Conservation (phyloP, 176 grass and related monocot species). For the Paspalum vaginatum region DNA sequence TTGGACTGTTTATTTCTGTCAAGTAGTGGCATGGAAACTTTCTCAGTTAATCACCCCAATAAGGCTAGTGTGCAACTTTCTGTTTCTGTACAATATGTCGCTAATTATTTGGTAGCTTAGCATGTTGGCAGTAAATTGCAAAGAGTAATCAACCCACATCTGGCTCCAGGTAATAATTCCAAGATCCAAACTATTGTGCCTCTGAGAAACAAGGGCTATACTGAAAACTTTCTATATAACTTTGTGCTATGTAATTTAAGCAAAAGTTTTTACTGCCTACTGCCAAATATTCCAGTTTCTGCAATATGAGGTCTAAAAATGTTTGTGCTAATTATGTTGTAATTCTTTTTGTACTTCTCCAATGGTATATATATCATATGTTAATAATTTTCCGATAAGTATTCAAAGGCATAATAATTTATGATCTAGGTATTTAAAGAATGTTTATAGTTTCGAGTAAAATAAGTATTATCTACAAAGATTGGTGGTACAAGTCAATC, state of each 20-base stretch:
- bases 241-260: conserved; percentile 6
- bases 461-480: not conserved
- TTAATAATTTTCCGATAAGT: not conserved
- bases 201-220: not conserved
- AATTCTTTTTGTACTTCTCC: not conserved
- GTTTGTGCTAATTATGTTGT: not conserved
- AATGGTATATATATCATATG: not conserved
- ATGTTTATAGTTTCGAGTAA: not conserved
- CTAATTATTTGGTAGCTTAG: not conserved
- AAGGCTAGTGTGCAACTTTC: not conserved
- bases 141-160: not conserved
- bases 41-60: not conserved
- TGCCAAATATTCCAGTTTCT: not conserved
- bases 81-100: not conserved
- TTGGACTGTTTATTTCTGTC: not conserved
- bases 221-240: conserved; percentile 19
- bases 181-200: conserved; percentile 11
- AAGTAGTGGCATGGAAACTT: not conserved
- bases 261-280: not conserved
- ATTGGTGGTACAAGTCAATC: not conserved
- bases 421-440: not conserved
- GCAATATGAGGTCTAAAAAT: not conserved
- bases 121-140: not conserved
- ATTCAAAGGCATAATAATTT: conserved; percentile 9
- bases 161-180: conserved; percentile 2